Evolutionary conservation across 495 filamentous ascomycete species (phyloP), one percentile per base, ranked within the genome.

Genomic region (Penicillium manginii): DNA sequence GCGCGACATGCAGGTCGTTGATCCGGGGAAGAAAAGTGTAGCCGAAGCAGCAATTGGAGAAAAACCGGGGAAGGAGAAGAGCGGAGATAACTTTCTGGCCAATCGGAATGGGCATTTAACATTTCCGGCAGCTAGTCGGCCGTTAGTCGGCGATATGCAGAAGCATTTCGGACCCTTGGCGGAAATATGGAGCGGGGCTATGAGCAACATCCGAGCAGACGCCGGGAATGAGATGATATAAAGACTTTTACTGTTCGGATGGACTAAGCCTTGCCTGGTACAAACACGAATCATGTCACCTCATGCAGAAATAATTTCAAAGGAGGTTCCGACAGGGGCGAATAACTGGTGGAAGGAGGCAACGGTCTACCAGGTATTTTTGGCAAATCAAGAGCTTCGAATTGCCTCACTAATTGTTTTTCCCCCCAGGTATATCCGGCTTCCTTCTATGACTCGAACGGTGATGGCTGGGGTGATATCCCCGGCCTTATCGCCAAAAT

Each of bases 401-500:
- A 39, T 39, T n/a, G 15, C 12, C 4, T 39, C 15, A 14, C 15
- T 39, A 45, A 21, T 17, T 3, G 19, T 2, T 21, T 45, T 26
- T 21, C n/a, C n/a, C n/a, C n/a, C n/a, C n/a, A 64, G 49, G 54
- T 60, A 17, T 61, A 57, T 33, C 55, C 59, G 15, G 59, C 59
- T 29, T 62, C 82, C 21, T 76, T 71, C 52, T 85, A 81, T 65
- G 84, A 86, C 68, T 77, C 80, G 33, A 83, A 85, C 45, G 78
- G 71, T 14, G 82, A 84, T 59, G 84, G 84, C 29, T 74, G 78
- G 60, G 85, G 85, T 5, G 85, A 88, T 64, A 75, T 87, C 21
- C 80, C 71, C 3, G 85, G 85, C 6, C 76, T 87, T 21, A 78
- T 82, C 50, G 73, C 75, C 15, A 79, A 81, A 54, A 57, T 87